phyloP scores from a whole-genome alignment of 306 rosid species.

The Bauhinia variegata region DNA sequence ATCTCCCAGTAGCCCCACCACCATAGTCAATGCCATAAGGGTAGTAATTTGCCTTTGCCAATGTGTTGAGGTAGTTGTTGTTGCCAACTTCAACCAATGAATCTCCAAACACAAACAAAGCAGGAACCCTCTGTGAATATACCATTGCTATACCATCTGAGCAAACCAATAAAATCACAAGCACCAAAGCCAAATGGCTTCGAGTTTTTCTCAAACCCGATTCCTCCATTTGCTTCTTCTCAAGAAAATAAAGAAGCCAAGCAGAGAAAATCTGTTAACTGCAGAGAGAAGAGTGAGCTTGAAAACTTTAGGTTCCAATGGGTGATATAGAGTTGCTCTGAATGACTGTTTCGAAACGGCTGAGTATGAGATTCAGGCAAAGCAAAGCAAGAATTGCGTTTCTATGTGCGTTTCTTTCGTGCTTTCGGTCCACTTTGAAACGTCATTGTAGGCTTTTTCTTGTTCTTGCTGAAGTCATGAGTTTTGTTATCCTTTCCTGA shows the following conservation, averaged over 20 bases:
- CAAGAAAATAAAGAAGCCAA: not conserved
- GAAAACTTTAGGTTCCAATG: not conserved
- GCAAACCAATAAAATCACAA: constrained; percentile 32
- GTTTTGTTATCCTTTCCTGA: constrained; percentile 18
- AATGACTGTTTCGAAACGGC: constrained; percentile 24
- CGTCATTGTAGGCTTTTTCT: constrained; percentile 11
- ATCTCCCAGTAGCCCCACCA: constrained; percentile 77
- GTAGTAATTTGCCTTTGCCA: constrained; percentile 63
- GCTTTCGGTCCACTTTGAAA: constrained; percentile 10
- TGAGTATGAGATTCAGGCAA: not conserved
- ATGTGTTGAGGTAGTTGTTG: constrained; percentile 60
- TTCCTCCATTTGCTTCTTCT: constrained; percentile 18
- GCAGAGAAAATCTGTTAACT: too few relatives aligned
- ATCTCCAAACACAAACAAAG: constrained; percentile 83
- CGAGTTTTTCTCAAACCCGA: not conserved
- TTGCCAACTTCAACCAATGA: constrained; percentile 87
- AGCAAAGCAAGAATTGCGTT: constrained; percentile 19
- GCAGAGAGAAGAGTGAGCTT: not conserved
- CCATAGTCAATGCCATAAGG: constrained; percentile 77
- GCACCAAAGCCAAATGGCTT: not conserved
- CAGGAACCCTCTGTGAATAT: constrained; percentile 57
- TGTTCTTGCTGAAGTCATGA: not conserved
- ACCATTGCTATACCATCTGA: constrained; percentile 27
- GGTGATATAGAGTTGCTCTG: not conserved
- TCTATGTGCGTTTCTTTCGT: constrained; percentile 20